These are phyloP conservation scores for Neurospora sp. DNA, from an alignment of 495 filamentous ascomycete species.

Conservation along the genomic window DNA sequence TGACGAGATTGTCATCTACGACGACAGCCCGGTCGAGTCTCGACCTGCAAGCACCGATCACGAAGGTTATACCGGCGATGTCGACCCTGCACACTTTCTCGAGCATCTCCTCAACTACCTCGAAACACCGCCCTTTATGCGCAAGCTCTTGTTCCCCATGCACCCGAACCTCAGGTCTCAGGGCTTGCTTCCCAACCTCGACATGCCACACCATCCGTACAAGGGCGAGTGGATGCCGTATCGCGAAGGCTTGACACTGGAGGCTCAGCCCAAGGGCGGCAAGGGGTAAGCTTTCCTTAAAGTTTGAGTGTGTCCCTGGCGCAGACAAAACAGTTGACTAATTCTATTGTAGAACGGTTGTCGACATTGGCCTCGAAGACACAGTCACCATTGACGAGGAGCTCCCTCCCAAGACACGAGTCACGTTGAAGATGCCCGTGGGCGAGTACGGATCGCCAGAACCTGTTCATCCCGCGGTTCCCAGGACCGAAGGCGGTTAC, in stretches of 20 bases:
- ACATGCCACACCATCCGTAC: constrained; percentile 67
- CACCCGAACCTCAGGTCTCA: constrained; percentile 58
- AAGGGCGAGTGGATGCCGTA: constrained; percentile 57
- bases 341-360: constrained; percentile 30
- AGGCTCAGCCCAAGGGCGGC: constrained; percentile 21
- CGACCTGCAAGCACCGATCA: constrained; percentile 31
- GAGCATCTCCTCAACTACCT: constrained; percentile 63
- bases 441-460: constrained; percentile 32
- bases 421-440: constrained; percentile 53
- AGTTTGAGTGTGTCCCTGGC: background rate
- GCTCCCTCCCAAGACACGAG: constrained; percentile 49
- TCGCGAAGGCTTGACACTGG: constrained; percentile 56
- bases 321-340: background rate
- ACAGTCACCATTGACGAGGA: constrained; percentile 41
- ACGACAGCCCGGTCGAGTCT: constrained; percentile 41
- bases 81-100: constrained; percentile 60
- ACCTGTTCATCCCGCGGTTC: constrained; percentile 47
- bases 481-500: constrained; percentile 57
- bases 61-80: constrained; percentile 49
- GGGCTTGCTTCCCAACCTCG: constrained; percentile 56
- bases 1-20: constrained; percentile 67
- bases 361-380: constrained; percentile 49
- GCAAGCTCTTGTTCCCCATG: constrained; percentile 55
- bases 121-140: constrained; percentile 66
- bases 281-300: constrained; percentile 18